Percentiles rank a stretch among this genome's conserved stretches.
These are phyloP conservation scores for Ceratobasidium sp. DNA, from an alignment of 1,284 basidiomycete species.

Conservation along the genomic window DNA sequence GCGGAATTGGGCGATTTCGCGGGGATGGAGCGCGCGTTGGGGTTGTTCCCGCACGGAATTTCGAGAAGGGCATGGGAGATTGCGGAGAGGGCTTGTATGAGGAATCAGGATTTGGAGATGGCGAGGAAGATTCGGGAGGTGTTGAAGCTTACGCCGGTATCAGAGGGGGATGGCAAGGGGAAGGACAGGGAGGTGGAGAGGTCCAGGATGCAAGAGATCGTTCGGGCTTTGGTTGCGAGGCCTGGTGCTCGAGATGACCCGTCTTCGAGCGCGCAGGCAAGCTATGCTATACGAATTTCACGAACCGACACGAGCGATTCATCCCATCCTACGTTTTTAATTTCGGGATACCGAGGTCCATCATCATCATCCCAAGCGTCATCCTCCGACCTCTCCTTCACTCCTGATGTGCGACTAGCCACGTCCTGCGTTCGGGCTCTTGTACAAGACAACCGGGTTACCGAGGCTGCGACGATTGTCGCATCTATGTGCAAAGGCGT, in stretches of 20 bases:
- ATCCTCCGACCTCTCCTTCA: constrained; percentile 7
- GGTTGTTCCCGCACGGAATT: constrained; percentile 36
- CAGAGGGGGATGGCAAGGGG: constrained; percentile 4
- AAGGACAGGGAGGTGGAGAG: not conserved
- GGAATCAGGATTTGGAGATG: constrained; percentile 27
- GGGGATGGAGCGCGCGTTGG: constrained; percentile 42
- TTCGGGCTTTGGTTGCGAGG: not conserved
- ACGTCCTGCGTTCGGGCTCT: constrained; percentile 17
- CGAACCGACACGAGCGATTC: not conserved
- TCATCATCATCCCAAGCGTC: constrained; percentile 5
- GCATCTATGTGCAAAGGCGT: constrained; percentile 30
- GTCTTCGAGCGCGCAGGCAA: not conserved
- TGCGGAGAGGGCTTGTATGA: constrained; percentile 18
- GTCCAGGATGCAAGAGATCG: constrained; percentile 6
- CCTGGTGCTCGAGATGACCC: not conserved
- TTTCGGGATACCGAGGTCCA: constrained; percentile 1
- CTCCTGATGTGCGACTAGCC: constrained; percentile 23
- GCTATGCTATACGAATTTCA: constrained; percentile 10
- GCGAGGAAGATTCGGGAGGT: constrained; percentile 28
- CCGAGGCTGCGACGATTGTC: constrained; percentile 25
- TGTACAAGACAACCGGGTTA: constrained; percentile 20
- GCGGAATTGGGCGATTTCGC: constrained; percentile 39
- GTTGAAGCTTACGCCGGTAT: not conserved
- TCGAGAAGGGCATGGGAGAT: constrained; percentile 23
- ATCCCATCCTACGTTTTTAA: constrained; percentile 30